A percentile compares a stretch with the other conserved stretches of the same genome.
These are phyloP conservation scores for Babjeviella inositovora DNA, from an alignment of 805 yeast species.

Conservation along the genomic window DNA sequence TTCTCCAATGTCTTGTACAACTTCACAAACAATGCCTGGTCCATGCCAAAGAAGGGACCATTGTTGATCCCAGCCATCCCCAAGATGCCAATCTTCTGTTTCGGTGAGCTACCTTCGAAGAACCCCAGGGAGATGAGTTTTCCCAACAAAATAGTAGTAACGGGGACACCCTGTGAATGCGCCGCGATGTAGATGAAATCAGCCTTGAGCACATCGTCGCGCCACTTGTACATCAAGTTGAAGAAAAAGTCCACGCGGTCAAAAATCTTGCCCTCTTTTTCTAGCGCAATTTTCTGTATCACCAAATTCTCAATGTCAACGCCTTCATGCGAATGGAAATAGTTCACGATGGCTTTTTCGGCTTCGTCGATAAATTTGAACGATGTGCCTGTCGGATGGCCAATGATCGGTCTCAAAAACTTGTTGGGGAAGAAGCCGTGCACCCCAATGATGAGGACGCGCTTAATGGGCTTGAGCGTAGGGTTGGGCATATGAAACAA, in stretches of 20 bases:
- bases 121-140: slow-evolving; percentile 47
- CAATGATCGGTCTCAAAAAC: slow-evolving; percentile 73
- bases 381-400: slow-evolving; percentile 95
- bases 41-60: slow-evolving; percentile 89
- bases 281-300: slow-evolving; percentile 86
- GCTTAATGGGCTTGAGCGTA: slow-evolving; percentile 11
- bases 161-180: slow-evolving; percentile 95
- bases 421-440: slow-evolving; percentile 93
- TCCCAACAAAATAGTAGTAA: slow-evolving; percentile 66
- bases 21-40: slow-evolving; percentile 66
- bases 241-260: slow-evolving; percentile 76
- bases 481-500: no score
- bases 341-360: slow-evolving; percentile 55
- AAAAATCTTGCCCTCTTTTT: slow-evolving; percentile 82
- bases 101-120: slow-evolving; percentile 16
- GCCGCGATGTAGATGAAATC: slow-evolving; percentile 87
- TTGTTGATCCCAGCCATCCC: slow-evolving; percentile 95
- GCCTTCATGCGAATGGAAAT: no score
- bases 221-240: slow-evolving; percentile 55
- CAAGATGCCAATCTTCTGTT: slow-evolving; percentile 47
- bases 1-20: slow-evolving; percentile 87
- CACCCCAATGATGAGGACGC: slow-evolving; percentile 76
- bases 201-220: slow-evolving; percentile 36
- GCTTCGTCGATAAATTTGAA: slow-evolving; percentile 83
- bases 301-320: slow-evolving; percentile 13